phyloP scores from a whole-genome alignment of 805 yeast species.

The Lipomyces sp. region DNA sequence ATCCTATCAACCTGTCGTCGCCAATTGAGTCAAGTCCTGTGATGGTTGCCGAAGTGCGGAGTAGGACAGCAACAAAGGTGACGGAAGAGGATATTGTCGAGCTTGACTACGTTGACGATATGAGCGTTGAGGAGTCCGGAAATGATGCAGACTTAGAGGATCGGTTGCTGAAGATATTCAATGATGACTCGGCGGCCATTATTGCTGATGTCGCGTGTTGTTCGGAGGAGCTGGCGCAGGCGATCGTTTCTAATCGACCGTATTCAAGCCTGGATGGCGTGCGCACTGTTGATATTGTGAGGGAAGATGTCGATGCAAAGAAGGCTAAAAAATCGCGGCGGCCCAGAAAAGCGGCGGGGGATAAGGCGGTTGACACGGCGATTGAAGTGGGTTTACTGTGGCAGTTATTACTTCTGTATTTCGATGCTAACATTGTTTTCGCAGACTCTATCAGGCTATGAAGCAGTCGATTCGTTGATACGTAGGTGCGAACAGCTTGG shows the following conservation, averaged over 20 bases:
- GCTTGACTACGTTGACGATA: slow-evolving; percentile 30
- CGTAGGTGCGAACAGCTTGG: slow-evolving; percentile 82
- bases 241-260: slow-evolving; percentile 72
- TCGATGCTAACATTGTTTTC: slow-evolving; percentile 47
- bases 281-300: slow-evolving; percentile 59
- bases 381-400: slow-evolving; percentile 10
- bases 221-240: slow-evolving; percentile 65
- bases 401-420: neutral
- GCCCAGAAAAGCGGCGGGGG: slow-evolving; percentile 50
- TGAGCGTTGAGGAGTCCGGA: slow-evolving; percentile 54
- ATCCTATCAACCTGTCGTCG: slow-evolving; percentile 27
- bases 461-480: slow-evolving; percentile 92
- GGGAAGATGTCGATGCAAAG: slow-evolving; percentile 42
- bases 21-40: slow-evolving; percentile 15
- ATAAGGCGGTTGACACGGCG: slow-evolving; percentile 63
- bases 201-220: slow-evolving; percentile 80
- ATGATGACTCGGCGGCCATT: slow-evolving; percentile 74
- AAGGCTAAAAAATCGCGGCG: slow-evolving; percentile 43
- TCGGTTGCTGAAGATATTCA: slow-evolving; percentile 72
- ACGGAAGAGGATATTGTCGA: slow-evolving; percentile 22
- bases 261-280: slow-evolving; percentile 63
- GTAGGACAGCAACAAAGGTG: slow-evolving; percentile 12
- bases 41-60: neutral
- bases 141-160: slow-evolving; percentile 51
- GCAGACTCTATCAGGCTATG: slow-evolving; percentile 79